phyloP scores from a whole-genome alignment of 2,329 filamentous ascomycete genomes.

The Aspergillus sergii region DNA sequence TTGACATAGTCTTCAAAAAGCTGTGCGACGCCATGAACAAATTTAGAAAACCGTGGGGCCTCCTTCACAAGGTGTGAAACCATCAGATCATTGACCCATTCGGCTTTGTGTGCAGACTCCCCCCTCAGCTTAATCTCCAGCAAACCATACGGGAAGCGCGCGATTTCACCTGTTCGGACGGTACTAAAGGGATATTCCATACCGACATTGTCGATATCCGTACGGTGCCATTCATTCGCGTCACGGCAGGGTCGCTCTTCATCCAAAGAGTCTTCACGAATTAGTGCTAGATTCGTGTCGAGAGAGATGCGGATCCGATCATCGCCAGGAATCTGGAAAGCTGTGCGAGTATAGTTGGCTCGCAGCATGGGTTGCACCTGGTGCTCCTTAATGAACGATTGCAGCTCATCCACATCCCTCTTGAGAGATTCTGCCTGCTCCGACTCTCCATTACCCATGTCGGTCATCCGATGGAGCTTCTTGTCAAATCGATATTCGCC shows the following conservation, averaged over 20 bases:
- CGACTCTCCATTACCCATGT: slow-evolving; percentile 69
- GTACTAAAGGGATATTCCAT: slow-evolving; percentile 86
- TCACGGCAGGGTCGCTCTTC: slow-evolving; percentile 83
- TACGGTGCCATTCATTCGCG: slow-evolving; percentile 84
- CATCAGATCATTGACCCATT: slow-evolving; percentile 92
- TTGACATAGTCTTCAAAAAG: slow-evolving; percentile 97
- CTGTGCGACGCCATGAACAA: slow-evolving; percentile 87
- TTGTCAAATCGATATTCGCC: slow-evolving; percentile 93
- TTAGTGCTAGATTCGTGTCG: slow-evolving; percentile 88
- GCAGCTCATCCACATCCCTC: slow-evolving; percentile 73
- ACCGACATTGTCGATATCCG: slow-evolving; percentile 79
- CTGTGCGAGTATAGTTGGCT: slow-evolving; percentile 90
- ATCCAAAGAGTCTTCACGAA: slow-evolving; percentile 75
- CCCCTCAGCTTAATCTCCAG: slow-evolving; percentile 85
- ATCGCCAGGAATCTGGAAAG: slow-evolving; percentile 94
- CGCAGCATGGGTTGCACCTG: slow-evolving; percentile 81
- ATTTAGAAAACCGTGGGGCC: slow-evolving; percentile 91
- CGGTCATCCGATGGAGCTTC: slow-evolving; percentile 78
- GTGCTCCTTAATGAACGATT: slow-evolving; percentile 75
- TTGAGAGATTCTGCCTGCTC: slow-evolving; percentile 71
- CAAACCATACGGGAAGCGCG: slow-evolving; percentile 84
- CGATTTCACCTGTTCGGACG: slow-evolving; percentile 88
- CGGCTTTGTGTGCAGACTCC: slow-evolving; percentile 62
- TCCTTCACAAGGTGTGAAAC: slow-evolving; percentile 88
- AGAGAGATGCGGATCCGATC: slow-evolving; percentile 88